Percentiles rank a stretch among this genome's conserved stretches.
Conservation (phyloP, 2,329 filamentous ascomycete genomes). For the Aspergillaceae sp. region DNA sequence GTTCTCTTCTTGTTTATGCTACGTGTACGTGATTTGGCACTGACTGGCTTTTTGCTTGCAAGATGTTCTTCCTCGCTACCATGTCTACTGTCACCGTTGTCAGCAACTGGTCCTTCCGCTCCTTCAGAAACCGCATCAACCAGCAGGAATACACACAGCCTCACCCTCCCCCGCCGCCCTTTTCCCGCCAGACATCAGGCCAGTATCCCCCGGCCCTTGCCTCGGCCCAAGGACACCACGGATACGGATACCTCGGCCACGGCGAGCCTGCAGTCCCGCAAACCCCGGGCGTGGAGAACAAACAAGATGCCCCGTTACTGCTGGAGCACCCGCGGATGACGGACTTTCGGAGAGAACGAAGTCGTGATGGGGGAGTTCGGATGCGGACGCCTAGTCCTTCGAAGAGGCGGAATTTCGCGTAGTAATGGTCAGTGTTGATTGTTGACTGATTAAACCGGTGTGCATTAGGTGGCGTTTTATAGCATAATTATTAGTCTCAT, state of each 20-base stretch:
- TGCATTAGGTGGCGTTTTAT: too few species aligned
- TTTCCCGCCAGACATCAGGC: conserved; percentile 14
- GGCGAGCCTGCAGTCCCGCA: conserved; percentile 9
- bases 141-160: conserved; percentile 19
- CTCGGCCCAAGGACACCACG: conserved; percentile 16
- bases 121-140: conserved; percentile 36
- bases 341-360: conserved; percentile 24
- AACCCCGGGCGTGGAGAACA: conserved; percentile 13
- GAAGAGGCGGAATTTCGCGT: conserved; percentile 10
- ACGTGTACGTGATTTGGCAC: background rate
- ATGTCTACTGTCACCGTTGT: conserved; percentile 46
- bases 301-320: conserved; percentile 20
- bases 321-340: conserved; percentile 23
- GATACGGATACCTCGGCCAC: conserved; percentile 18
- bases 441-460: too few species aligned
- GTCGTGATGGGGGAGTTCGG: conserved; percentile 22
- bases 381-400: conserved; percentile 33
- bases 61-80: conserved; percentile 29
- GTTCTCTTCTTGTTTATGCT: conserved; percentile 9
- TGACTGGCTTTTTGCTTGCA: conserved; percentile 15
- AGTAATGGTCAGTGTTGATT: too few species aligned
- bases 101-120: conserved; percentile 53
- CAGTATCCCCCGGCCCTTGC: conserved; percentile 14
- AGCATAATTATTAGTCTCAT: too few species aligned
- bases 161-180: conserved; percentile 10